Evolutionary conservation across 208 protist species (phyloP).

Genomic region (Acanthamoeba castellanii): DNA sequence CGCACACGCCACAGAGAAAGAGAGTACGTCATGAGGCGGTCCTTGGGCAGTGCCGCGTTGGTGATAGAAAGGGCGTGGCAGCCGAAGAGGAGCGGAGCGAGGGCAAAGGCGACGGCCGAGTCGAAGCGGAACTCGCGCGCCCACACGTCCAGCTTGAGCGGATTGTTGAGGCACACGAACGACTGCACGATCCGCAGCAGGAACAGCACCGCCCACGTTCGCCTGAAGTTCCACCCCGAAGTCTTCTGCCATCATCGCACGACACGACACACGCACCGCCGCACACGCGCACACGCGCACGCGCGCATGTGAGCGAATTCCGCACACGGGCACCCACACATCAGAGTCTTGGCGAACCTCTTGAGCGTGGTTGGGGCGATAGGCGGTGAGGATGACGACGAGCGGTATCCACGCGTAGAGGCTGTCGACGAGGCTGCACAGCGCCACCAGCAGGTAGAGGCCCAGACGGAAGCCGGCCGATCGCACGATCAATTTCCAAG

Average conservation of each 20-base stretch:
- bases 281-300: not conserved
- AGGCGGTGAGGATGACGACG: slow-evolving; percentile 5
- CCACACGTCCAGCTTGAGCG: not conserved
- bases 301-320: not conserved
- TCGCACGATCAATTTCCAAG: not conserved
- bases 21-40: slow-evolving; percentile 7
- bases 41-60: slow-evolving; percentile 23
- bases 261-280: not conserved
- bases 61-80: slow-evolving; percentile 20
- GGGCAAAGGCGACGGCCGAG: not conserved
- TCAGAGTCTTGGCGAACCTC: not conserved
- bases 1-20: no score
- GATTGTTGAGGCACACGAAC: slow-evolving; percentile 54
- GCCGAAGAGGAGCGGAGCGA: slow-evolving; percentile 12
- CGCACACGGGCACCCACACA: not conserved
- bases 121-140: not conserved
- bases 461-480: not conserved
- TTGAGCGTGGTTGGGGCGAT: not conserved
- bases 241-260: not conserved
- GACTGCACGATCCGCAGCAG: slow-evolving; percentile 33
- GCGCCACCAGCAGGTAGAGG: not conserved
- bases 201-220: slow-evolving; percentile 32
- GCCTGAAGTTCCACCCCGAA: slow-evolving; percentile 13
- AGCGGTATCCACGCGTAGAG: slow-evolving; percentile 11
- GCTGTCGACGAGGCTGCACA: not conserved